Evolutionary conservation across 75 land plant genomes (phyloP).

Genomic region (Larix kaempferi): DNA sequence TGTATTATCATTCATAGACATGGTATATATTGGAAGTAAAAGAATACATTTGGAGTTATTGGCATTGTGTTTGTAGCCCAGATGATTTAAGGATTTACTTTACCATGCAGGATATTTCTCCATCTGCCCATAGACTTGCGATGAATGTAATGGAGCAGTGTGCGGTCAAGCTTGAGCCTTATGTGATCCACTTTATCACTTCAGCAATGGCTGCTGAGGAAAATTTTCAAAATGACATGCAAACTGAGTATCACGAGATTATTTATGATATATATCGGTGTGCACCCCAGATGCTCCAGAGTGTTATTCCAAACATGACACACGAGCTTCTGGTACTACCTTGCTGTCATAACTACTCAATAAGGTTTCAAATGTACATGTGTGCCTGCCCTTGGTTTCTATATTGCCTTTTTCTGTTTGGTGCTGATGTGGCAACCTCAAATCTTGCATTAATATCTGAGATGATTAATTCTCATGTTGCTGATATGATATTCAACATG

Average conservation of each 20-base stretch:
- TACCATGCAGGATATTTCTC: conserved; percentile 53
- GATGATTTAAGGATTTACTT: conserved; percentile 4
- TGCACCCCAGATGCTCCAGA: conserved; percentile 72
- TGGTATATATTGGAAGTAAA: neutral
- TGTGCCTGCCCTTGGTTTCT: too few relatives aligned
- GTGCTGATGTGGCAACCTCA: too few relatives aligned
- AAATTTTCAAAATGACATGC: conserved; percentile 20
- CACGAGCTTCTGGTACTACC: conserved; percentile 80
- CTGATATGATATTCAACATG: too few relatives aligned
- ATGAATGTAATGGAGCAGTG: conserved; percentile 69
- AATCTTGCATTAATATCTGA: too few relatives aligned
- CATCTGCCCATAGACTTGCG: conserved; percentile 81
- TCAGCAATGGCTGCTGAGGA: conserved; percentile 70
- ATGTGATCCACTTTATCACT: conserved; percentile 65
- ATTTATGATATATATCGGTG: conserved; percentile 81
- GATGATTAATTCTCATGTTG: too few relatives aligned
- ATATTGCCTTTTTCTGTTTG: too few relatives aligned
- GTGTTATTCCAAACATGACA: conserved; percentile 69
- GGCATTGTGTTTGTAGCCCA: neutral
- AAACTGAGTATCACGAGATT: conserved; percentile 73
- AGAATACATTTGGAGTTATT: neutral
- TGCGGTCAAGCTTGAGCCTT: conserved; percentile 79
- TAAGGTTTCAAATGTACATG: neutral
- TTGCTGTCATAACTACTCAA: neutral
- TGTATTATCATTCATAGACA: neutral